These are phyloP conservation scores for Balamuthia mandrillaris DNA, from an alignment of 208 protist genomes.

Conservation along the genomic window DNA sequence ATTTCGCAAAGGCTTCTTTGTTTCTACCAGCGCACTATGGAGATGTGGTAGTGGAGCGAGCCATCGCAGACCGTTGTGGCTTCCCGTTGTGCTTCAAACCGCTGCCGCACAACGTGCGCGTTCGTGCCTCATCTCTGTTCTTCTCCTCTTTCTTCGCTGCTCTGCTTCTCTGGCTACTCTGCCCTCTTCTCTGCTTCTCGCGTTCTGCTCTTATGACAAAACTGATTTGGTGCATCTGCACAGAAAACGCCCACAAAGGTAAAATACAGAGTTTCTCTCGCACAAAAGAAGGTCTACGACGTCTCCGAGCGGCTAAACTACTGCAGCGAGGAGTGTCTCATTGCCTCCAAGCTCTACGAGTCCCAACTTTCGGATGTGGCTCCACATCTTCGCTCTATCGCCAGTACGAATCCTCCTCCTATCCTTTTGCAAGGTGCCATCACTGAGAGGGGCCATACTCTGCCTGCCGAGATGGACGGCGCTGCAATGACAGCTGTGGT, in stretches of 20 bases:
- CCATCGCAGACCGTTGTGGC: not conserved
- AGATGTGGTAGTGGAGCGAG: not conserved
- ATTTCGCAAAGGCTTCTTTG: too few relatives aligned
- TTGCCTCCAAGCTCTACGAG: not conserved
- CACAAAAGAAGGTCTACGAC: constrained; percentile 6
- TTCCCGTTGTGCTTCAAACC: constrained; percentile 5
- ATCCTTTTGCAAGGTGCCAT: too few relatives aligned
- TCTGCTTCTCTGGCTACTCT: too few relatives aligned
- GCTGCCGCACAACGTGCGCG: too few relatives aligned
- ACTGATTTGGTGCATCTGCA: too few relatives aligned
- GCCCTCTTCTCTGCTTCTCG: too few relatives aligned
- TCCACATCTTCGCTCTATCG: not conserved
- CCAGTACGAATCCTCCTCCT: too few relatives aligned
- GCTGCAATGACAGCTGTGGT: not conserved
- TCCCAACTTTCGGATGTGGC: not conserved
- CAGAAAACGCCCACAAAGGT: too few relatives aligned
- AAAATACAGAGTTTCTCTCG: not conserved
- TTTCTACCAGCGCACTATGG: too few relatives aligned
- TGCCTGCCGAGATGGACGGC: not conserved
- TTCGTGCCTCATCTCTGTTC: too few relatives aligned
- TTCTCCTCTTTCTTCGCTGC: too few relatives aligned
- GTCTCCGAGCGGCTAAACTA: not conserved
- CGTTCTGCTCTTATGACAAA: too few relatives aligned
- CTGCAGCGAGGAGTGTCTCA: not conserved
- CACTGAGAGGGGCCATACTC: not conserved